Base-by-base conservation (phyloP, 164 flowering plant species). In the Magnolia officinalis region DNA sequence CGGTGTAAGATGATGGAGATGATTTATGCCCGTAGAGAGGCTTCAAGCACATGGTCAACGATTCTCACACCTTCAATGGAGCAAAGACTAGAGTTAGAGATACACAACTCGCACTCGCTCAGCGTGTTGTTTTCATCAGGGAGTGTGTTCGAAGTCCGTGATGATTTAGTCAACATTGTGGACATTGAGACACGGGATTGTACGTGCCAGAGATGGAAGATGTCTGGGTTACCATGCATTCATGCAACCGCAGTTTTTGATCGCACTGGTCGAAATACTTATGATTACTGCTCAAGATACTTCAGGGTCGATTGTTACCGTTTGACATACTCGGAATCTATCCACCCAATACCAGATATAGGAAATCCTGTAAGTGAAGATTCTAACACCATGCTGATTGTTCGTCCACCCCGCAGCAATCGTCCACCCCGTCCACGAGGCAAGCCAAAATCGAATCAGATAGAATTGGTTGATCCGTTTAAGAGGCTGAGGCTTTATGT, bases 201-300 rank as follows among this genome's bases (percentile, higher is more conserved):
- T 80, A 86, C 80, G 51, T 91, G 95, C 79, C 75, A 72, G 67
- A 80, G 29, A 31, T 91, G 95, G 95, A 82, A 85, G 78, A 73
- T 76, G 1, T 79, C 77, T 18, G 95, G 91, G 69, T 52, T 89
- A 49, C 93, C 95, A 23, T 91, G 95, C 71, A 52, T 85, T 70
- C 95, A 91, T 87, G 91, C 89, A 23, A 81, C 90, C 71, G 90
- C 91, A 31, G 93, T 87, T 21, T 85, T 91, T 68, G 82, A 81
- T 29, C 74, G 81, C 71, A 82, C 78, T 31, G 82, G 82, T 13
- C 74, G 86, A 58, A 76, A 66, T 74, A 73, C 77, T 1, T 87
- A 87, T 81, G 89, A 87, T 71, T 89, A 82, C 72, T 90, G 90
- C 80, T 84, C 87, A 4, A 80, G 72, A 64, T 87, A 81, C 78